These are phyloP conservation scores for Penicillium sp. DNA, from an alignment of 2,329 filamentous ascomycete species.

Conservation along the genomic window DNA sequence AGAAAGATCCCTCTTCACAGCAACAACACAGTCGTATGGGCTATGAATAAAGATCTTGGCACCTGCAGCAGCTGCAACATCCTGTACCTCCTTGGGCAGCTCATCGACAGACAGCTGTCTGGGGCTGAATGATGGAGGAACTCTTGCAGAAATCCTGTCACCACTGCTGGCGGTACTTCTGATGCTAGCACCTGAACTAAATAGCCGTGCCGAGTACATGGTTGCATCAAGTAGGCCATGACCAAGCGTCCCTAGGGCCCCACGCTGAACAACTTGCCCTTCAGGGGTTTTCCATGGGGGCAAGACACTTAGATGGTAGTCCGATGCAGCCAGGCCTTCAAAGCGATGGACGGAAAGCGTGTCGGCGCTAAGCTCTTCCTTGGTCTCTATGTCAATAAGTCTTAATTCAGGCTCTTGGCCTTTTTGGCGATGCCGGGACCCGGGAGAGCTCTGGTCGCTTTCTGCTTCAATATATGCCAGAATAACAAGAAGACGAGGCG, in stretches of 20 bases:
- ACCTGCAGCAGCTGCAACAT: constrained; percentile 55
- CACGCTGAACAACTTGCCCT: constrained; percentile 63
- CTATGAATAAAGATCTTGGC: constrained; percentile 92
- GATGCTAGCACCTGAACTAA: constrained; percentile 82
- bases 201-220: constrained; percentile 81
- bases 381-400: constrained; percentile 83
- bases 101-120: constrained; percentile 50
- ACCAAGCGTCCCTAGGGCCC: constrained; percentile 75
- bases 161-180: constrained; percentile 56
- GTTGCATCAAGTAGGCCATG: constrained; percentile 84
- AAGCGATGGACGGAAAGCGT: constrained; percentile 82
- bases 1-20: constrained; percentile 78
- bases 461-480: constrained; percentile 85
- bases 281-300: constrained; percentile 70
- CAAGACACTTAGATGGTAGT: constrained; percentile 86
- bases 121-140: constrained; percentile 54
- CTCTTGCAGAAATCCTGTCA: constrained; percentile 57
- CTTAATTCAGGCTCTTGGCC: constrained; percentile 85
- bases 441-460: constrained; percentile 58
- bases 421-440: constrained; percentile 70
- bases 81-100: constrained; percentile 45
- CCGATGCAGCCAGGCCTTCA: constrained; percentile 79
- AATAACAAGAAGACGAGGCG: constrained; percentile 83
- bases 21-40: constrained; percentile 93
- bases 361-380: constrained; percentile 82